phyloP scores from a whole-genome alignment of 2,329 filamentous ascomycete genomes.

The Fusarium lyarnte region DNA sequence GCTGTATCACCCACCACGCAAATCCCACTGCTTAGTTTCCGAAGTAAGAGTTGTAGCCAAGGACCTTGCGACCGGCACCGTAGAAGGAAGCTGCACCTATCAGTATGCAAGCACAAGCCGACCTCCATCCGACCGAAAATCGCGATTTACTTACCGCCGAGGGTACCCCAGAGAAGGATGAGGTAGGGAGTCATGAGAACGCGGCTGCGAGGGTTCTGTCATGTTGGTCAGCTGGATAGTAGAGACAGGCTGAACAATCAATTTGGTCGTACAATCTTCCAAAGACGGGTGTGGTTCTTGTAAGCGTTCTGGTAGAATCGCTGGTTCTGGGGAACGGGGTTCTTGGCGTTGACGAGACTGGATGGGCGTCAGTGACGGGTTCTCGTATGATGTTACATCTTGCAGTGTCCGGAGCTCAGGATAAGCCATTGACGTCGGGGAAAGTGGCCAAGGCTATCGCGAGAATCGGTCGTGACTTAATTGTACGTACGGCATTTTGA shows the following conservation, averaged over 20 bases:
- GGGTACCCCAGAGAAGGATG: slow-evolving; percentile 68
- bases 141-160: slow-evolving; percentile 63
- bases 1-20: slow-evolving; percentile 14
- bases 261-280: slow-evolving; percentile 74
- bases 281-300: slow-evolving; percentile 73
- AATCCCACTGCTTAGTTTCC: slow-evolving; percentile 56
- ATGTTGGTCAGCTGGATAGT: slow-evolving; percentile 35
- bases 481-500: slow-evolving; percentile 56
- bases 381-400: slow-evolving; percentile 42
- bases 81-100: slow-evolving; percentile 65
- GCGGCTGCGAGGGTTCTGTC: slow-evolving; percentile 71
- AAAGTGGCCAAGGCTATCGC: slow-evolving; percentile 12
- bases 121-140: not conserved
- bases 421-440: slow-evolving; percentile 42
- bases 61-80: slow-evolving; percentile 76
- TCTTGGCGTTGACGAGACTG: slow-evolving; percentile 75
- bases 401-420: slow-evolving; percentile 11
- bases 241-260: slow-evolving; percentile 4
- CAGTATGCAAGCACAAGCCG: not conserved
- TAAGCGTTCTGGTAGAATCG: slow-evolving; percentile 78
- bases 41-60: slow-evolving; percentile 84
- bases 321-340: slow-evolving; percentile 81
- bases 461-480: slow-evolving; percentile 24
- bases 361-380: slow-evolving; percentile 42
- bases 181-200: slow-evolving; percentile 75